phyloP scores from a whole-genome alignment of 352 stramenopile species.

The Phytophthora sojae region DNA sequence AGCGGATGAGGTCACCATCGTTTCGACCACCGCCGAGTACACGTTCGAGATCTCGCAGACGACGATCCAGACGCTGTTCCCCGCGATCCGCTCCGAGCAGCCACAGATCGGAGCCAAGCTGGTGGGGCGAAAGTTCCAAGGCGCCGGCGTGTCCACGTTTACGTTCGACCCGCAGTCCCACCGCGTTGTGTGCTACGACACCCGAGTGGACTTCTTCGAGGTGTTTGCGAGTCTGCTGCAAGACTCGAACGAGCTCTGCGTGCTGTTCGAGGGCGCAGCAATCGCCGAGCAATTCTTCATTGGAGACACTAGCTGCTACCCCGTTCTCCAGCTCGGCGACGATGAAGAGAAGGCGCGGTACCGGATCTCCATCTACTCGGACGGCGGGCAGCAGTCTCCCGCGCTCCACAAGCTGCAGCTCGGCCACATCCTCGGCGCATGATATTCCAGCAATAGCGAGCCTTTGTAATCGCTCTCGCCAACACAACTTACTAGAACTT shows the following conservation, averaged over 20 bases:
- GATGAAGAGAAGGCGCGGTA: conserved; percentile 17
- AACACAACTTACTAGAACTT: conserved; percentile 1
- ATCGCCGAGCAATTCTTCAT: conserved; percentile 64
- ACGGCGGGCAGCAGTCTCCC: conserved; percentile 2
- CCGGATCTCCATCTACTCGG: conserved; percentile 1
- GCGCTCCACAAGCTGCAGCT: conserved; percentile 28
- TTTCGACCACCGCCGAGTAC: conserved; percentile 50
- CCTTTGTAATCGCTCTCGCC: background rate
- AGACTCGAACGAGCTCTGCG: conserved; percentile 45
- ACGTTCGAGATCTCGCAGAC: conserved; percentile 47
- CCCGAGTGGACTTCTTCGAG: conserved; percentile 53
- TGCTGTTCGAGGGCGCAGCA: conserved; percentile 46
- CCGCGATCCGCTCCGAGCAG: conserved; percentile 36
- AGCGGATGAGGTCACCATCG: conserved; percentile 31
- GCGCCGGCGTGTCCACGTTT: conserved; percentile 47
- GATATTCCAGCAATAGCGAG: background rate
- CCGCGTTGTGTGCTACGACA: conserved; percentile 57
- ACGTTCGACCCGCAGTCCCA: conserved; percentile 50
- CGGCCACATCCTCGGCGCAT: conserved; percentile 21
- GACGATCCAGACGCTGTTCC: conserved; percentile 62
- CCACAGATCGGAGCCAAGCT: conserved; percentile 39
- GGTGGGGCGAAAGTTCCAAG: conserved; percentile 40
- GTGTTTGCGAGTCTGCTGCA: conserved; percentile 54
- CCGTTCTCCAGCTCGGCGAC: conserved; percentile 12
- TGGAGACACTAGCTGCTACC: conserved; percentile 39